Percentiles rank a stretch among this genome's conserved stretches.
Evolutionary conservation across 257 asterid genomes (phyloP).

Genomic region (Paraleonurus japonicus): DNA sequence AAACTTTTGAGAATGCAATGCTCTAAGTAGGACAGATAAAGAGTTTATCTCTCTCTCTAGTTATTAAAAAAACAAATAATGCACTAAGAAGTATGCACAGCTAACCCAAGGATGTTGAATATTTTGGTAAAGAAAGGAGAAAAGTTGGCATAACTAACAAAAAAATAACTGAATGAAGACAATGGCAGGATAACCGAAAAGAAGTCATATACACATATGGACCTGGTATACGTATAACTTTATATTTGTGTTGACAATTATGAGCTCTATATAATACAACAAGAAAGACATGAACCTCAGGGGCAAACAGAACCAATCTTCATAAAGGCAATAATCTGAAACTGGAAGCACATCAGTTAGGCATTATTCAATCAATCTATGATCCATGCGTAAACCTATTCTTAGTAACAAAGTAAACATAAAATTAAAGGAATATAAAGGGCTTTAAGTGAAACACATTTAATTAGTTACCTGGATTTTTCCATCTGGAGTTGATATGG

Average conservation of each 20-base stretch:
- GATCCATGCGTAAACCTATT: neutral
- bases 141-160: neutral
- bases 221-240: neutral
- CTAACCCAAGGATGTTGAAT: neutral
- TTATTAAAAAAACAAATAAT: neutral
- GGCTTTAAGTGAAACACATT: neutral
- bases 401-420: neutral
- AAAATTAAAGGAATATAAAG: constrained; percentile 2
- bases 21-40: neutral
- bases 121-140: neutral
- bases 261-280: neutral
- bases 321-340: constrained; percentile 2
- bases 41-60: neutral
- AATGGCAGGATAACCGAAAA: neutral
- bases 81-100: neutral
- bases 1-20: constrained; percentile 19
- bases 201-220: neutral
- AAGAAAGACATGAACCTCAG: neutral
- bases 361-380: neutral
- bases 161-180: constrained; percentile 3
- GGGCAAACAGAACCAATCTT: neutral
- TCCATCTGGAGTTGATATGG: constrained; percentile 23
- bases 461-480: constrained; percentile 33
- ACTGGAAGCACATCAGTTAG: neutral
- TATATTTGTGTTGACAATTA: neutral